Evolutionary conservation across 1,284 basidiomycete genomes (phyloP).

Genomic region (Leccinum huronense): DNA sequence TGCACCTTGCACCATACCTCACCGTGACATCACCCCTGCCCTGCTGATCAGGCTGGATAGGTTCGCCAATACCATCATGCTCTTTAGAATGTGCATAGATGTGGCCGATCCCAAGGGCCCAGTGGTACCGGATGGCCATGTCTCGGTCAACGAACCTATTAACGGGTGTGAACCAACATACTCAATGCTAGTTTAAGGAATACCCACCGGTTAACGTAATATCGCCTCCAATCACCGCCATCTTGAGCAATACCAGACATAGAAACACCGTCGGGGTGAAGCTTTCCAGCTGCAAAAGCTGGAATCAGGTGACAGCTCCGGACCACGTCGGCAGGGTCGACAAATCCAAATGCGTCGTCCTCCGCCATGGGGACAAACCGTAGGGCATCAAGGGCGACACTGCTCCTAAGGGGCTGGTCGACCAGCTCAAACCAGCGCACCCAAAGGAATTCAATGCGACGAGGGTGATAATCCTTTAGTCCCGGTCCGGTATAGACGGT

Average conservation of each 20-base stretch:
- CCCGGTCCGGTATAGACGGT: not conserved
- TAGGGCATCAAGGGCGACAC: not conserved
- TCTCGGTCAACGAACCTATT: not conserved
- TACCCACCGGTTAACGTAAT: not conserved
- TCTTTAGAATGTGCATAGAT: not conserved
- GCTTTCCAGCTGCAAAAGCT: not conserved
- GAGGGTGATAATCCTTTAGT: not conserved
- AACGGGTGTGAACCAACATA: not conserved
- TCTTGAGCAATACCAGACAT: not conserved
- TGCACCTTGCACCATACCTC: no score
- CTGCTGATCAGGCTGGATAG: no score
- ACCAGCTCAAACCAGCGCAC: not conserved
- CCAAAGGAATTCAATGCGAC: not conserved
- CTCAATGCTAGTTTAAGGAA: not conserved
- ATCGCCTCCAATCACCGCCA: not conserved
- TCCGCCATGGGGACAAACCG: not conserved
- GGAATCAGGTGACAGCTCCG: not conserved
- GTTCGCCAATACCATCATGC: not conserved
- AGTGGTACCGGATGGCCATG: not conserved
- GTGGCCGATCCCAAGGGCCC: not conserved
- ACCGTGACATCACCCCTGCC: no score
- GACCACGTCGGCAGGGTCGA: not conserved
- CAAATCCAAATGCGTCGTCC: not conserved
- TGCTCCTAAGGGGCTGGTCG: not conserved
- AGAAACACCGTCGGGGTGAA: not conserved